Conservation (phyloP, 2,329 filamentous ascomycete genomes). For the Dothistroma pini region DNA sequence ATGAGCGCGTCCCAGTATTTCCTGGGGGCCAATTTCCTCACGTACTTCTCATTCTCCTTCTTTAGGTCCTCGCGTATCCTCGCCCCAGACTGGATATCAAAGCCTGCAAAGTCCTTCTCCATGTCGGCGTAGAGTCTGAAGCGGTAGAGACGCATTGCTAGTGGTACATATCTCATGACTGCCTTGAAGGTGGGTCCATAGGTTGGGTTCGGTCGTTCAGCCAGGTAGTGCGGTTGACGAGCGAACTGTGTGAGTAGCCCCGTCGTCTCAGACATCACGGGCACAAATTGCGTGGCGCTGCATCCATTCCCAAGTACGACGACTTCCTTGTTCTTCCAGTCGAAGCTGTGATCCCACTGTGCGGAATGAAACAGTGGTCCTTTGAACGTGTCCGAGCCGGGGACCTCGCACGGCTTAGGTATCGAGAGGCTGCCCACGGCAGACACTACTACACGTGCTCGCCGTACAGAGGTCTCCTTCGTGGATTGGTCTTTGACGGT, state of each 20-base stretch:
- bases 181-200: conserved; percentile 43
- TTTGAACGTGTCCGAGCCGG: conserved; percentile 33
- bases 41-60: conserved; percentile 43
- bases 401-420: conserved; percentile 28
- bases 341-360: conserved; percentile 41
- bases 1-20: conserved; percentile 45
- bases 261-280: conserved; percentile 41
- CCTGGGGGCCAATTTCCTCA: conserved; percentile 42
- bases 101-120: conserved; percentile 45
- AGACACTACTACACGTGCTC: conserved; percentile 28
- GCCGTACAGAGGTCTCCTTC: conserved; percentile 19
- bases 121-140: conserved; percentile 42
- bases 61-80: conserved; percentile 37
- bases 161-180: conserved; percentile 45
- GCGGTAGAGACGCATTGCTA: conserved; percentile 45
- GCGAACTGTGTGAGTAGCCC: conserved; percentile 47
- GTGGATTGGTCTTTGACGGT: conserved; percentile 24
- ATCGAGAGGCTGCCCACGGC: conserved; percentile 30
- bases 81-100: conserved; percentile 39
- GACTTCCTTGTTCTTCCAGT: conserved; percentile 39
- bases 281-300: conserved; percentile 49
- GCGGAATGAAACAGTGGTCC: conserved; percentile 42
- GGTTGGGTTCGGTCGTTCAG: conserved; percentile 43
- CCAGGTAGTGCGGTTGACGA: conserved; percentile 51
- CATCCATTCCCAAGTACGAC: conserved; percentile 46